Base-by-base conservation (phyloP, 345 rosid species). In the Sapria himalayana region DNA sequence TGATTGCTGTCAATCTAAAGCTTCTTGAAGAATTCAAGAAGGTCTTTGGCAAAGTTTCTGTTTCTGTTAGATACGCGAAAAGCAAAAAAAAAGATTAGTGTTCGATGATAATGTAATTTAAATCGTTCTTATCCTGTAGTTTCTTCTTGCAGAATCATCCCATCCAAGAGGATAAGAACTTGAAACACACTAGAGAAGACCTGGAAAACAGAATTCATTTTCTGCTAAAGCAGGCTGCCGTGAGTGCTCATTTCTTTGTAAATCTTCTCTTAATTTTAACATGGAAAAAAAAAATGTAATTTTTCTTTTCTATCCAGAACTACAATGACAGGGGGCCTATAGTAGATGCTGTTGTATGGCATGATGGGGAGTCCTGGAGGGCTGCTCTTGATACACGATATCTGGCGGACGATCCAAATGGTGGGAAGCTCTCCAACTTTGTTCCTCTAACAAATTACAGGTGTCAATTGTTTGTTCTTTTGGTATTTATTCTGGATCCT, bases 321-420 rank as follows among this genome's bases (percentile, higher is more conserved):
- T 79, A 74, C 57, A 84, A 82, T 60, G 98, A 89, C 65, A 79
- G 71, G 62, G 98, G 98, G 39, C 95, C 95, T 60, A 59, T 74
- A 41, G 71, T 89, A 48, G 98, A 89, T 50, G 92, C 93, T 65
- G 84, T 79, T 57, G 93, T 77, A 25, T 89, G 98, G 98, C 69
- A 89, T 59, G 95, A 89, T 52, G 98, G 93, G 35, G 86, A 79
- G 54, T 60, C 73, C 25, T 89, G 98, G 95, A 74, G 95, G 68
- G 93, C 52, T 57, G 95, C 95, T 39, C 78, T 89, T 56, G 98
- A 89, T 55, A 82, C 93, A 5, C 98, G 74, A 50, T 79, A 65
- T 56, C 72, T 89, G 35, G 95, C 74, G 67, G 75, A 79, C 59
- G 77, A 69, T 59, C 63, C 76, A 52, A 73, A 72, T 39, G 46